Base-by-base conservation (phyloP, 805 yeast genomes). In the Schizosaccharomyces lindneri region DNA sequence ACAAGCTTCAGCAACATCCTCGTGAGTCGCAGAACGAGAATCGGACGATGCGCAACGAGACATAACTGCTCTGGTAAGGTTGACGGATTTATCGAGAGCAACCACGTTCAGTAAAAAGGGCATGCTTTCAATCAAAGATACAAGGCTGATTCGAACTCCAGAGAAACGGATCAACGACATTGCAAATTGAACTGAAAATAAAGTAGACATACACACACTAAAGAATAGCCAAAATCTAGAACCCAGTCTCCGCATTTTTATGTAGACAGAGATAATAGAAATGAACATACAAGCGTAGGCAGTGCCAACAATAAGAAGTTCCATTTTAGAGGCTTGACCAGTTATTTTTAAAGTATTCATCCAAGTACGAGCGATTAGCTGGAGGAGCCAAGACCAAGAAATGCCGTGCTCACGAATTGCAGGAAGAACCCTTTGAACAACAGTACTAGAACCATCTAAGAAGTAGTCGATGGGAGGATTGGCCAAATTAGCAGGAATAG, bases 21-120 rank as follows among this genome's bases (percentile, higher is more conserved):
- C 62, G 51, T 64, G 59, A 48, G 60, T 64, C 24, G 70, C 67
- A 60, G 64, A 66, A 51, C 61, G 63, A 24, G 60, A 57, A 9
- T 29, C 41, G 11, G 27, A 27, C 2, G 27, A 15, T 3, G 48
- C n/a, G 13, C 57, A 51, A n/a, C 51, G 41, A 61, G 51, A 43
- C 69, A 63, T 73, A 66, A 72, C 69, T 59, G 71, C 70, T 29
- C 70, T 67, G 0, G 96, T 84, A 65, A 88, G 77, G 13, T 80
- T 75, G 21, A 87, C 79, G 68, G 89, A 87, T 70, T 86, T 85
- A 70, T 87, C 88, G 73, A 90, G 90, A 1, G 97, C 98, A 68
- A 90, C 81, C 4, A 87, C 83, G 24, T 95, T 87, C 27, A 90
- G 95, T 68, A 90, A 78, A 72, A 90, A 90, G 27, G 98, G 98